Evolutionary conservation across 164 flowering plant genomes (phyloP).

Genomic region (Brasenia schreberi): DNA sequence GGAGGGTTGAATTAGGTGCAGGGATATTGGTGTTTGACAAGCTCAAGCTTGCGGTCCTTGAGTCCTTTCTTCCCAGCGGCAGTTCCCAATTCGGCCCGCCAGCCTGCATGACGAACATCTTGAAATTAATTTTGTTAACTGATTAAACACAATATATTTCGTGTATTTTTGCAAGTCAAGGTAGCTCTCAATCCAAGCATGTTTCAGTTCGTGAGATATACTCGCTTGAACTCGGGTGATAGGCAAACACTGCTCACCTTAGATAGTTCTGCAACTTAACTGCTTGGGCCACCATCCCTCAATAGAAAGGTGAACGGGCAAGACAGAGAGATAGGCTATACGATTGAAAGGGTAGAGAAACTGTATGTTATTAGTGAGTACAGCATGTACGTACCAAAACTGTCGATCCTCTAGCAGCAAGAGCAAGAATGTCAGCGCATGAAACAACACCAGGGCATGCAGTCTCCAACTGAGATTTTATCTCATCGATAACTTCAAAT

Average conservation of each 20-base stretch:
- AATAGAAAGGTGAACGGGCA: no score
- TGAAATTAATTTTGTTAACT: background rate
- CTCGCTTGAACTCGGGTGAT: no score
- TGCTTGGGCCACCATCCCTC: no score
- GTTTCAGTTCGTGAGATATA: no score
- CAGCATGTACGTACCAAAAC: slow-evolving; percentile 32
- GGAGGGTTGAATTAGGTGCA: slow-evolving; percentile 69
- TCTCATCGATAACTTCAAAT: slow-evolving; percentile 73
- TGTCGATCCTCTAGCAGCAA: slow-evolving; percentile 71
- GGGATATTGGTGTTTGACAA: slow-evolving; percentile 66
- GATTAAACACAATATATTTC: no score
- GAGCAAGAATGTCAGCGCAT: slow-evolving; percentile 87
- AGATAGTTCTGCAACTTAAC: no score
- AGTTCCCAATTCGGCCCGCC: slow-evolving; percentile 85
- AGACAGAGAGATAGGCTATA: no score
- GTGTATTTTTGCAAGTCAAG: no score
- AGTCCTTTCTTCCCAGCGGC: slow-evolving; percentile 86
- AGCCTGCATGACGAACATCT: slow-evolving; percentile 28
- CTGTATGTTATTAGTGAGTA: no score
- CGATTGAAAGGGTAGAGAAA: no score
- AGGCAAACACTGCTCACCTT: no score
- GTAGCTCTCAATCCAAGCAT: no score
- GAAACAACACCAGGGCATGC: slow-evolving; percentile 76
- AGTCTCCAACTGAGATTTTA: slow-evolving; percentile 61
- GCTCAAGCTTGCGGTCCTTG: slow-evolving; percentile 62